These are phyloP conservation scores for Leptosphaerulina australis DNA, from an alignment of 2,329 filamentous ascomycete species.

Conservation along the genomic window DNA sequence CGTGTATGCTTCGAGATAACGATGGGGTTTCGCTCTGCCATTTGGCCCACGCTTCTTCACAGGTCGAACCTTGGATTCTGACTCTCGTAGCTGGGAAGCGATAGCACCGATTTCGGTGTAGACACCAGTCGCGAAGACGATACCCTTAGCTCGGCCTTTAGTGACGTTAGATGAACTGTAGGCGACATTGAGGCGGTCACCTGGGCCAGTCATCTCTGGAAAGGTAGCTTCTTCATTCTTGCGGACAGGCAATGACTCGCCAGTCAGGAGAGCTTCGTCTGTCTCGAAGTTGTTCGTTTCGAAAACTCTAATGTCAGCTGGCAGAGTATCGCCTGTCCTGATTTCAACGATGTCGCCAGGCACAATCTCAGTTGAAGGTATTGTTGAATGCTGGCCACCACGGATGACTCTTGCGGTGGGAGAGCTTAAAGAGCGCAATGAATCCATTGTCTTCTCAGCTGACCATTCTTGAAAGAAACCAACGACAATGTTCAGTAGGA, in stretches of 20 bases:
- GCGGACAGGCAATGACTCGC: constrained; percentile 70
- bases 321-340: constrained; percentile 70
- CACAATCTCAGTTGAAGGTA: constrained; percentile 65
- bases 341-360: constrained; percentile 69
- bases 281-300: constrained; percentile 76
- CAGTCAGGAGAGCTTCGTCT: constrained; percentile 74
- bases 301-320: constrained; percentile 67
- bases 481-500: constrained; percentile 53
- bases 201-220: constrained; percentile 61
- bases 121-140: constrained; percentile 73
- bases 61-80: constrained; percentile 41
- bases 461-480: constrained; percentile 56
- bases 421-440: constrained; percentile 54
- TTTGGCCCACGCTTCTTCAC: constrained; percentile 54
- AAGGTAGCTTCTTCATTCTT: constrained; percentile 66
- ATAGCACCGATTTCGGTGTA: constrained; percentile 76
- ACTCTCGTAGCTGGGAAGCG: constrained; percentile 68
- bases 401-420: constrained; percentile 57
- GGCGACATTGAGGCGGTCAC: constrained; percentile 71
- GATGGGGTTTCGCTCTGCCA: constrained; percentile 44
- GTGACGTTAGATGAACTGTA: constrained; percentile 69
- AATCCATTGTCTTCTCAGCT: constrained; percentile 59
- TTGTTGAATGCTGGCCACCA: constrained; percentile 58
- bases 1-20: constrained; percentile 58
- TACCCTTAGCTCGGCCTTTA: constrained; percentile 70